A percentile compares a stretch with the other conserved stretches of the same genome.
phyloP scores from a whole-genome alignment of 2,329 filamentous ascomycete genomes.

The Penicillium sp. region DNA sequence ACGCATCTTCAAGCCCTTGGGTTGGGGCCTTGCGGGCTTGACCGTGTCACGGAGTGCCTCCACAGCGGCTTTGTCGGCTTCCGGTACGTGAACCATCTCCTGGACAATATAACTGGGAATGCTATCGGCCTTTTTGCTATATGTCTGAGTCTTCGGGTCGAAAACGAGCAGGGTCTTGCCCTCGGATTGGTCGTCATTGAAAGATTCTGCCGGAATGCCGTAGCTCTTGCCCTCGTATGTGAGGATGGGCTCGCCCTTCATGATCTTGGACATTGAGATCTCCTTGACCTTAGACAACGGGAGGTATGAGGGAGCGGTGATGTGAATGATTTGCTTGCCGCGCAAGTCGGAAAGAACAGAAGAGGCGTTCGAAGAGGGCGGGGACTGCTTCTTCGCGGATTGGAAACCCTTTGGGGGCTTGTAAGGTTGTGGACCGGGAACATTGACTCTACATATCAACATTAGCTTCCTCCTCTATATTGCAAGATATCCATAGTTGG shows the following conservation, averaged over 20 bases:
- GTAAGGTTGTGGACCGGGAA: slow-evolving; percentile 37
- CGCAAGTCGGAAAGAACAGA: slow-evolving; percentile 39
- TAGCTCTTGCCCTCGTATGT: slow-evolving; percentile 44
- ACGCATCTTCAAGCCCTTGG: slow-evolving; percentile 45
- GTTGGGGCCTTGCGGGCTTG: slow-evolving; percentile 41
- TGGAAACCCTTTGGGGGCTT: slow-evolving; percentile 46
- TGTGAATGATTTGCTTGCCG: slow-evolving; percentile 50
- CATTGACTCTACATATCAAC: slow-evolving; percentile 9
- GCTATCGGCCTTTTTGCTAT: slow-evolving; percentile 26
- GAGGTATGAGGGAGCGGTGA: slow-evolving; percentile 46
- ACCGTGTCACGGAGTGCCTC: slow-evolving; percentile 28
- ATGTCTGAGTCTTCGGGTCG: slow-evolving; percentile 36
- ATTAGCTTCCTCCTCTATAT: slow-evolving; percentile 4
- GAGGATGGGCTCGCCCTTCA: slow-evolving; percentile 43
- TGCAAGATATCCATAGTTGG: neutral
- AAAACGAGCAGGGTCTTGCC: slow-evolving; percentile 38
- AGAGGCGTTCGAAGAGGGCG: slow-evolving; percentile 32
- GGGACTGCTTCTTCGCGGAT: slow-evolving; percentile 31
- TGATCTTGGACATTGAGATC: slow-evolving; percentile 41
- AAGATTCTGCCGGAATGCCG: slow-evolving; percentile 36
- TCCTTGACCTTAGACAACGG: slow-evolving; percentile 46
- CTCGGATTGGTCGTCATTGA: slow-evolving; percentile 26
- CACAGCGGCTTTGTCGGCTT: slow-evolving; percentile 24
- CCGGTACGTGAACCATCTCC: slow-evolving; percentile 36
- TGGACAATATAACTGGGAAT: slow-evolving; percentile 38